Base-by-base conservation (phyloP, 495 filamentous ascomycete genomes). In the Penicillium cataractarum region DNA sequence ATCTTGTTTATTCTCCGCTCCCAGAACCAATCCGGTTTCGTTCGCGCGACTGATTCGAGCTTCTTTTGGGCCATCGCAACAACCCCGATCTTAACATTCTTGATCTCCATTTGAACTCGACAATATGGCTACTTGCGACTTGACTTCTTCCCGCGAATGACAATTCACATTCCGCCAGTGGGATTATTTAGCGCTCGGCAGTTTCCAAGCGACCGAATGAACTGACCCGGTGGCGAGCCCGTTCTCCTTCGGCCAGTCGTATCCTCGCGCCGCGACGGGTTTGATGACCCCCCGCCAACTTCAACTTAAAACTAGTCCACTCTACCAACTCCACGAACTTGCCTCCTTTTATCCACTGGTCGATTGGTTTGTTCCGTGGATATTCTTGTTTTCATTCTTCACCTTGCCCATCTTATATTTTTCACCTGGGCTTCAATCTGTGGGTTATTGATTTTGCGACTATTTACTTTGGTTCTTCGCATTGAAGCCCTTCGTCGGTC, bases 61-160 rank as follows among this genome's bases (percentile, higher is more conserved):
- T 22, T 35, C 51, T 33, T 17, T 54, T 31, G 24, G n/a, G 2
- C 51, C 26, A 51, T 51, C 49, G 15, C 2, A 6, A 24, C n/a
- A n/a, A n/a, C n/a, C n/a, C n/a, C n/a, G n/a, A n/a, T 32, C 26
- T 32, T 4, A 5, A n/a, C 32, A 6, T 52, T 52, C 6, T 17
- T 44, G 15, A 10, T 17, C 6, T 21, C 8, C 21, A 22, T 55
- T 22, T 26, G n/a, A n/a, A n/a, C 22, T 44, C 24, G 55, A 61
- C 57, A 62, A 63, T 8, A 52, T 66, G 64, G 57, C 60, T 59
- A 51, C 58, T 49, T 54, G 42, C 24, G 44, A 48, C 4, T 35
- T 44, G 42, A 24, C 22, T 24, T 15, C 19, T 9, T 33, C 51
- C 26, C 52, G 39, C 51, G n/a, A 55, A 55, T 61, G 59, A 61